These are phyloP conservation scores for Immersiella caudata DNA, from an alignment of 495 filamentous ascomycete species.

Conservation along the genomic window DNA sequence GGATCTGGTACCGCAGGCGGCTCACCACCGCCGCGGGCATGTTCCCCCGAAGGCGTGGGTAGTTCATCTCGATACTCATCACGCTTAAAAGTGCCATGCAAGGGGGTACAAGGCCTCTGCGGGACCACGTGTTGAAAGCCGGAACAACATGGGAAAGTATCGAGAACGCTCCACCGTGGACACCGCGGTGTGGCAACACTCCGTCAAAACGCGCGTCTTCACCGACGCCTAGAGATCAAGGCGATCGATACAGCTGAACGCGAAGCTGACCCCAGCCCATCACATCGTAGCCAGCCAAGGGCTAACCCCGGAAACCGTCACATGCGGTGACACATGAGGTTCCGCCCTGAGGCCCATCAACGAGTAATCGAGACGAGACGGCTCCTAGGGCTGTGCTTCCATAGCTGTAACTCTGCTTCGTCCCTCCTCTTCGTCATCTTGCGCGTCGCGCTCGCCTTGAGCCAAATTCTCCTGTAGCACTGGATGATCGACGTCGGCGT, in stretches of 20 bases:
- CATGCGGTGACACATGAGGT: neutral
- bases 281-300: neutral
- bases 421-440: neutral
- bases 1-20: no score
- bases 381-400: neutral
- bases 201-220: neutral
- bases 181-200: neutral
- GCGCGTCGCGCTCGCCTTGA: neutral
- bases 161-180: neutral
- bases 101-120: neutral
- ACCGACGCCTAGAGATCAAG: neutral
- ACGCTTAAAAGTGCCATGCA: neutral
- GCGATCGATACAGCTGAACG: neutral
- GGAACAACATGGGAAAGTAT: neutral
- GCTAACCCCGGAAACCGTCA: neutral
- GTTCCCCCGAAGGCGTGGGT: no score
- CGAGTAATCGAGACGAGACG: neutral
- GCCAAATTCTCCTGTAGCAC: neutral
- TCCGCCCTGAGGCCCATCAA: neutral
- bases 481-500: neutral
- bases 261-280: neutral
- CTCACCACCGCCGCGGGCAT: no score
- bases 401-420: neutral
- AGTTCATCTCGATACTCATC: no score
- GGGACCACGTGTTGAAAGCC: neutral